Evolutionary conservation across 179 eudicot species (phyloP).

Genomic region (Beta macrorhiza): DNA sequence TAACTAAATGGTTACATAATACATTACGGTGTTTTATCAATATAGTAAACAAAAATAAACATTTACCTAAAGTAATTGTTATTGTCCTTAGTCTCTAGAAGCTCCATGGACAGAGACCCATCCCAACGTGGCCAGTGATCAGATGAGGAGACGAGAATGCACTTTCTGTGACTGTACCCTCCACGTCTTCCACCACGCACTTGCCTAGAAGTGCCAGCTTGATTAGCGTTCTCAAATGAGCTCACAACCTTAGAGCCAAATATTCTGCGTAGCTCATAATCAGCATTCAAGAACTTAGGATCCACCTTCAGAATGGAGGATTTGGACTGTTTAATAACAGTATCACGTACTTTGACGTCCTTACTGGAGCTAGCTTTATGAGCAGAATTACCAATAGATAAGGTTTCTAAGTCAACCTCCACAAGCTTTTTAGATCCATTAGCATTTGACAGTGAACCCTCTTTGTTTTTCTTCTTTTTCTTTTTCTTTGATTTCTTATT

Average conservation of each 20-base stretch:
- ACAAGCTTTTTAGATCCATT: slow-evolving; percentile 32
- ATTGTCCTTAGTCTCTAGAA: slow-evolving; percentile 64
- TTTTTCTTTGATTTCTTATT: slow-evolving; percentile 69
- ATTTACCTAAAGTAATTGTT: slow-evolving; percentile 67
- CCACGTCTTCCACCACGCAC: slow-evolving; percentile 73
- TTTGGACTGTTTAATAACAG: slow-evolving; percentile 30
- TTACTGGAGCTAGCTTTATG: slow-evolving; percentile 27
- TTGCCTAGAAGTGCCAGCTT: slow-evolving; percentile 67
- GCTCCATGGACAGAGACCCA: slow-evolving; percentile 97
- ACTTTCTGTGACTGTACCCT: slow-evolving; percentile 54
- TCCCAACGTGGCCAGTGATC: slow-evolving; percentile 99
- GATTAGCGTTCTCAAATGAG: slow-evolving; percentile 64
- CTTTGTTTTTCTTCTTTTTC: slow-evolving; percentile 75
- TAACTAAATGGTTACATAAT: background rate
- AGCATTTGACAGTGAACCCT: slow-evolving; percentile 21
- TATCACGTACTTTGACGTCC: slow-evolving; percentile 25
- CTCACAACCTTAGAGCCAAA: slow-evolving; percentile 94
- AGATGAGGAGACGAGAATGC: slow-evolving; percentile 70
- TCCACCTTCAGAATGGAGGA: slow-evolving; percentile 68
- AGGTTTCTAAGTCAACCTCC: slow-evolving; percentile 40
- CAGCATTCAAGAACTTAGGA: slow-evolving; percentile 82
- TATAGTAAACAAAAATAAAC: background rate
- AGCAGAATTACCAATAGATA: slow-evolving; percentile 44
- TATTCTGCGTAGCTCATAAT: slow-evolving; percentile 86
- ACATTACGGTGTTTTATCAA: background rate